Evolutionary conservation across 225 moss, liverwort and hornwort genomes (phyloP).

Genomic region (Pseudoscleropodium purum): DNA sequence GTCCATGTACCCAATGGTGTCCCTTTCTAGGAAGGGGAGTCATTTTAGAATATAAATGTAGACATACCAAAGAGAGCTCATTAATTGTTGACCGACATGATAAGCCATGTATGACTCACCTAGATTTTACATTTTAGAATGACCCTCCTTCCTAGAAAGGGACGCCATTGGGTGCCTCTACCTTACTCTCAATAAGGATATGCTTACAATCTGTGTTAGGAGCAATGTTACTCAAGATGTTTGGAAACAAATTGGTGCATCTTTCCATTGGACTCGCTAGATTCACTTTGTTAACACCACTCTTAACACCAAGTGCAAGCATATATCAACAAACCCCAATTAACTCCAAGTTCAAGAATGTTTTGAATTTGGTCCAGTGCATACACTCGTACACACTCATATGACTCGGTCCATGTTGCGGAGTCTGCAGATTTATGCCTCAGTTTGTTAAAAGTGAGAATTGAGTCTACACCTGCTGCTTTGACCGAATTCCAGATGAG

Average conservation of each 20-base stretch:
- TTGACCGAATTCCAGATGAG: slow-evolving; percentile 10
- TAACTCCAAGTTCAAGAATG: background rate
- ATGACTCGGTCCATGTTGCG: background rate
- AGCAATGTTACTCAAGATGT: background rate
- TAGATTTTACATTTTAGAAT: no score
- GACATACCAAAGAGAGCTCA: no score
- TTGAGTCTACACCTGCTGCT: slow-evolving; percentile 1
- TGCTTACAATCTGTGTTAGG: no score
- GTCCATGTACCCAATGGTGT: no score
- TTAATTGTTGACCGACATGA: no score
- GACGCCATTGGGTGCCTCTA: no score
- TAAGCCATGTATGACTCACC: no score
- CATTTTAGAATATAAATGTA: no score
- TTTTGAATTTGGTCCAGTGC: background rate
- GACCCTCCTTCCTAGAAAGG: no score
- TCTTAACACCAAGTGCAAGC: background rate
- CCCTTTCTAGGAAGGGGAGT: no score
- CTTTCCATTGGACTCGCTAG: background rate
- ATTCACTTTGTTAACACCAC: no score
- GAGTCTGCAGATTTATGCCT: background rate
- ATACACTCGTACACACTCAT: no score
- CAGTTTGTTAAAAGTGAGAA: background rate
- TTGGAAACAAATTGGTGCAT: background rate
- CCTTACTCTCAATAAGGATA: background rate
- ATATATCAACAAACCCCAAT: background rate